A percentile compares a stretch with the other conserved stretches of the same genome.
phyloP scores from a whole-genome alignment of 2,329 filamentous ascomycete genomes.

The Cryphonectria japonica region DNA sequence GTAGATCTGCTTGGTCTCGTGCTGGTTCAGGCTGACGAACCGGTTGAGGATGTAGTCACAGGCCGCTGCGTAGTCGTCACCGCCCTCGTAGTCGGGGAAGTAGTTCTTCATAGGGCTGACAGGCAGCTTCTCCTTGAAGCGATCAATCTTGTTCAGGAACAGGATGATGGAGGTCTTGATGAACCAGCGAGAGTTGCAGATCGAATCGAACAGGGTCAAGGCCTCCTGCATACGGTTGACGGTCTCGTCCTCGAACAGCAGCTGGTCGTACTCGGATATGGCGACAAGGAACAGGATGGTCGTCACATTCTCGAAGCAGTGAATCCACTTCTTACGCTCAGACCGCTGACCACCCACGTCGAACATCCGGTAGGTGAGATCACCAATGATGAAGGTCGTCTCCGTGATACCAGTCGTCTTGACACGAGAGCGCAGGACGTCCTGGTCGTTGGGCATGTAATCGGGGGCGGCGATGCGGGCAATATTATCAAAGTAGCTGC shows the following conservation, averaged over 20 bases:
- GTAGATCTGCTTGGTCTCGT: slow-evolving; percentile 99
- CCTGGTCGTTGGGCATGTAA: slow-evolving; percentile 94
- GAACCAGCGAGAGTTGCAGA: slow-evolving; percentile 89
- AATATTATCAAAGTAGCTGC: slow-evolving; percentile 94
- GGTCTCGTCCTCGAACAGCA: slow-evolving; percentile 94
- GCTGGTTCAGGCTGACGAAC: slow-evolving; percentile 97
- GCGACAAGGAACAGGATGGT: slow-evolving; percentile 96
- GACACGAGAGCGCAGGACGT: slow-evolving; percentile 92
- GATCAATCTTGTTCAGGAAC: slow-evolving; percentile 89
- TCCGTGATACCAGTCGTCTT: slow-evolving; percentile 98
- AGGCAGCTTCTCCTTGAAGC: slow-evolving; percentile 84
- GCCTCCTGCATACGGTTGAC: slow-evolving; percentile 95
- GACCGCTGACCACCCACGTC: slow-evolving; percentile 95
- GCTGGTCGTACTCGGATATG: slow-evolving; percentile 95
- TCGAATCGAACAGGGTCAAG: slow-evolving; percentile 82
- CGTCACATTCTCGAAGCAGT: slow-evolving; percentile 97
- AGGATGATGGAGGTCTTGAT: slow-evolving; percentile 88
- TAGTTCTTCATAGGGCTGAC: slow-evolving; percentile 86
- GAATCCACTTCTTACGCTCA: slow-evolving; percentile 99
- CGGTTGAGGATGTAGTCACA: slow-evolving; percentile 99
- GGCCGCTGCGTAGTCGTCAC: slow-evolving; percentile 91
- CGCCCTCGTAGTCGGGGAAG: slow-evolving; percentile 91
- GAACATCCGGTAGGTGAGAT: slow-evolving; percentile 96
- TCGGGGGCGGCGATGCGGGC: slow-evolving; percentile 87
- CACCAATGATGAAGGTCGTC: slow-evolving; percentile 93